phyloP scores from a whole-genome alignment of 176 grass and related monocot genomes.

The Tuctoria greenei region DNA sequence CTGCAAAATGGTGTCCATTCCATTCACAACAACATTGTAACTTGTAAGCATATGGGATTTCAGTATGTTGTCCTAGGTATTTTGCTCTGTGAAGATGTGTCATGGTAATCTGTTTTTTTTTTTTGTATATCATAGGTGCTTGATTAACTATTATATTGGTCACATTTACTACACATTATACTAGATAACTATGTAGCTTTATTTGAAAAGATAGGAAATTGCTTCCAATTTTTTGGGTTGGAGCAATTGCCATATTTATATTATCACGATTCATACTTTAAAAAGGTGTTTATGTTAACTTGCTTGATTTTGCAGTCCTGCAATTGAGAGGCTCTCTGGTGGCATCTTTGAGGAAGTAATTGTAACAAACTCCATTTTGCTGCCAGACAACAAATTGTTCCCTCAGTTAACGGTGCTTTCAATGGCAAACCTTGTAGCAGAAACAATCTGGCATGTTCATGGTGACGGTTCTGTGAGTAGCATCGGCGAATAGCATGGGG shows the following conservation, averaged over 20 bases:
- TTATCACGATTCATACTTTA: constrained; percentile 8
- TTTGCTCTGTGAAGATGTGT: background rate
- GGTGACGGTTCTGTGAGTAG: constrained; percentile 68
- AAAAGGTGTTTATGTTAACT: background rate
- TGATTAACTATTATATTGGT: background rate
- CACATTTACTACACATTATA: background rate
- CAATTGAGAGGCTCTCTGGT: constrained; percentile 77
- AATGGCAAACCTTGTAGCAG: constrained; percentile 86
- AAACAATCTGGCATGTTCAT: constrained; percentile 89
- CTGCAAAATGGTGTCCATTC: background rate
- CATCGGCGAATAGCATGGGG: constrained; percentile 55
- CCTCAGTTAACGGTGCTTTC: constrained; percentile 84
- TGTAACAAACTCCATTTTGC: constrained; percentile 80
- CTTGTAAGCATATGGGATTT: background rate
- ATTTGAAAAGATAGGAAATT: background rate
- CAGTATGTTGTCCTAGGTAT: background rate
- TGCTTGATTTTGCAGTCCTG: constrained; percentile 57
- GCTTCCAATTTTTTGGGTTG: background rate
- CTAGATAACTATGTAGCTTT: background rate
- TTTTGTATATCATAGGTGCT: background rate
- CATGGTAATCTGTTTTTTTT: background rate
- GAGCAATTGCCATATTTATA: background rate
- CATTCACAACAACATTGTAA: background rate
- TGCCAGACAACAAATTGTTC: constrained; percentile 59
- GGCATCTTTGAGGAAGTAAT: constrained; percentile 90